These are phyloP conservation scores for Paspalum vaginatum DNA, from an alignment of 176 grass and related monocot genomes.

Conservation along the genomic window DNA sequence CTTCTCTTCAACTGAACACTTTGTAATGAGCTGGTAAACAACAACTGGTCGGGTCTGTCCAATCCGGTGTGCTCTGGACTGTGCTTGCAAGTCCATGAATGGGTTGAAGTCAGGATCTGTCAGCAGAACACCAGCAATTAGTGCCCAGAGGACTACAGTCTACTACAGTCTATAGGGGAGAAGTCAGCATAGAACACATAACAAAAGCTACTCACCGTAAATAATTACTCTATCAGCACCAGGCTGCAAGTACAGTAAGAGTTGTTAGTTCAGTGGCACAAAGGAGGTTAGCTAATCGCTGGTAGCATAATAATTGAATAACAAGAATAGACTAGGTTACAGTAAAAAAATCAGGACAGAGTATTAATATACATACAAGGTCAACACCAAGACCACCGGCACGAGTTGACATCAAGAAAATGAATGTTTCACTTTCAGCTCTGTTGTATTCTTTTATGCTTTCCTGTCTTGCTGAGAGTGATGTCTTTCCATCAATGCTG, in stretches of 20 bases:
- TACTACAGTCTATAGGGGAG: neutral
- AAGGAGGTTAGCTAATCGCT: neutral
- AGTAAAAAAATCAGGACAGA: neutral
- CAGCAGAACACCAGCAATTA: constrained; percentile 5
- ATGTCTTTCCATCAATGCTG: constrained; percentile 74
- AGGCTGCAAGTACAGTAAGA: constrained; percentile 47
- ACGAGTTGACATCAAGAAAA: constrained; percentile 80
- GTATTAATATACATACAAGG: constrained; percentile 50
- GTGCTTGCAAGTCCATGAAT: constrained; percentile 80
- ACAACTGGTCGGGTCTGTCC: constrained; percentile 69
- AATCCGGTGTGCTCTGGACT: constrained; percentile 67
- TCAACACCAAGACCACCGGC: constrained; percentile 74
- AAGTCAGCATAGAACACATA: neutral
- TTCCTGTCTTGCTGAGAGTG: constrained; percentile 61
- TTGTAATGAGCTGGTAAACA: constrained; percentile 75
- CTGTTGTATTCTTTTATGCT: constrained; percentile 77
- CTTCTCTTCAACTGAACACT: constrained; percentile 76
- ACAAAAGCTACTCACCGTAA: constrained; percentile 51
- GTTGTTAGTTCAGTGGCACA: constrained; percentile 9
- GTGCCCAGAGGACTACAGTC: neutral
- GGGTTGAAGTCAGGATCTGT: constrained; percentile 85
- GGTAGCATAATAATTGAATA: neutral
- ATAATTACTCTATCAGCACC: constrained; percentile 78
- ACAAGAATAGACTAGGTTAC: neutral
- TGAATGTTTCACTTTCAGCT: constrained; percentile 61